phyloP scores from a whole-genome alignment of 1,284 basidiomycete species.

The Leccinum solheimii region DNA sequence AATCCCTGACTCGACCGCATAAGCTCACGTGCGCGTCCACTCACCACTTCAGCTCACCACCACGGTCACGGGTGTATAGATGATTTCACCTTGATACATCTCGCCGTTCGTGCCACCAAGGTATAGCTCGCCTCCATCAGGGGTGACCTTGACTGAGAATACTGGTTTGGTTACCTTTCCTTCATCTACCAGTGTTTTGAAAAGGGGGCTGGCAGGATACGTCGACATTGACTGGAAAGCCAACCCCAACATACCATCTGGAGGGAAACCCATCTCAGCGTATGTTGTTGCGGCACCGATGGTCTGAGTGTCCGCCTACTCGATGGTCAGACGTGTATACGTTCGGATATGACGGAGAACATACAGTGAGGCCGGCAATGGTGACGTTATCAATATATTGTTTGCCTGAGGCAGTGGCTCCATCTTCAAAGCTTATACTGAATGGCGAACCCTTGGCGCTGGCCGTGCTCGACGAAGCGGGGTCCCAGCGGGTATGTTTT shows the following conservation, averaged over 20 bases:
- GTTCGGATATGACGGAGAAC: not conserved
- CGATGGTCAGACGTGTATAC: not conserved
- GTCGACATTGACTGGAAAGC: not conserved
- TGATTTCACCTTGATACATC: not conserved
- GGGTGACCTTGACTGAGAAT: not conserved
- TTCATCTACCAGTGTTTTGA: not conserved
- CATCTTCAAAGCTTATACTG: no score
- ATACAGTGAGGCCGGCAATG: not conserved
- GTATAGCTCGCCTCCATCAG: not conserved
- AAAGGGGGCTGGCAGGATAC: not conserved
- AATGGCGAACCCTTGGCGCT: not conserved
- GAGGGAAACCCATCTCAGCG: not conserved
- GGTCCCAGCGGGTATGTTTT: not conserved
- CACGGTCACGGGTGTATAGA: not conserved
- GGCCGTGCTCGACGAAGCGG: not conserved
- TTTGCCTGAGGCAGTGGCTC: no score
- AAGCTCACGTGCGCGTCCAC: no score
- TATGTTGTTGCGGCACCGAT: not conserved
- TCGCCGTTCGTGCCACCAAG: not conserved
- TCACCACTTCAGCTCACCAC: no score
- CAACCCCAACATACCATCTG: not conserved
- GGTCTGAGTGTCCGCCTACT: not conserved
- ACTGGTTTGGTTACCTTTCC: not conserved
- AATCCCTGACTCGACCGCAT: no score
- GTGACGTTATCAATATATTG: no score